phyloP scores from a whole-genome alignment of 164 flowering plant species.

The Aristolochia contorta region DNA sequence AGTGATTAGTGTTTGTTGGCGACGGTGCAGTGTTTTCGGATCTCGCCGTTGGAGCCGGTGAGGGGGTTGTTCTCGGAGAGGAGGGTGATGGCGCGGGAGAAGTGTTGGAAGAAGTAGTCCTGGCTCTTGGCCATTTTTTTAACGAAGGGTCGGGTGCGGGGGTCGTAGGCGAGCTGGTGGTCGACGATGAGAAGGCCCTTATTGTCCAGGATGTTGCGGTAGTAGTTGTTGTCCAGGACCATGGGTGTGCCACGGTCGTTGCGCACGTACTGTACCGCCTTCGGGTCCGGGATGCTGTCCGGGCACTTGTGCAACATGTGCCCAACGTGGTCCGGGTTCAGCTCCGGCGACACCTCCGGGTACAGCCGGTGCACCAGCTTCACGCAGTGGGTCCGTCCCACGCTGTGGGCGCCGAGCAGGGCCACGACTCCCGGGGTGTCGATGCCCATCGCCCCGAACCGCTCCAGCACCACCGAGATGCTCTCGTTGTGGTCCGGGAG shows the following conservation, averaged over 20 bases:
- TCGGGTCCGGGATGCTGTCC: slow-evolving; percentile 82
- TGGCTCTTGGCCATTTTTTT: slow-evolving; percentile 94
- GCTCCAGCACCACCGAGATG: slow-evolving; percentile 79
- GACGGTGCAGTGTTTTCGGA: slow-evolving; percentile 77
- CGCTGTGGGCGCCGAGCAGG: slow-evolving; percentile 95
- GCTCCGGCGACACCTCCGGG: slow-evolving; percentile 80
- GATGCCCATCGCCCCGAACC: slow-evolving; percentile 72
- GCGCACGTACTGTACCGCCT: slow-evolving; percentile 92
- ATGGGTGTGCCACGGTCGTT: slow-evolving; percentile 97
- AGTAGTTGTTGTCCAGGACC: slow-evolving; percentile 90
- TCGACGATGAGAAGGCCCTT: slow-evolving; percentile 82
- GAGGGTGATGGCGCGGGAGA: slow-evolving; percentile 60
- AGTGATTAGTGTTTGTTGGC: slow-evolving; percentile 54
- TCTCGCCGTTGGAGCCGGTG: slow-evolving; percentile 86
- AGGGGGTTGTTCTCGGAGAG: slow-evolving; percentile 96
- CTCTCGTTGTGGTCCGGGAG: slow-evolving; percentile 98
- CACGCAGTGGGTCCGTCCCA: slow-evolving; percentile 94
- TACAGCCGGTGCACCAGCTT: slow-evolving; percentile 91
- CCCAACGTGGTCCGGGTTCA: slow-evolving; percentile 74
- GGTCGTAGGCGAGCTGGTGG: slow-evolving; percentile 73
- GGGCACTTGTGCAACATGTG: slow-evolving; percentile 98
- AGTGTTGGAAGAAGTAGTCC: slow-evolving; percentile 78
- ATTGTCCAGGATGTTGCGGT: slow-evolving; percentile 91
- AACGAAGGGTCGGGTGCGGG: slow-evolving; percentile 74
- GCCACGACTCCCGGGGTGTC: slow-evolving; percentile 93